phyloP scores from a whole-genome alignment of 345 rosid genomes.

The Eucalyptus dawsonii region DNA sequence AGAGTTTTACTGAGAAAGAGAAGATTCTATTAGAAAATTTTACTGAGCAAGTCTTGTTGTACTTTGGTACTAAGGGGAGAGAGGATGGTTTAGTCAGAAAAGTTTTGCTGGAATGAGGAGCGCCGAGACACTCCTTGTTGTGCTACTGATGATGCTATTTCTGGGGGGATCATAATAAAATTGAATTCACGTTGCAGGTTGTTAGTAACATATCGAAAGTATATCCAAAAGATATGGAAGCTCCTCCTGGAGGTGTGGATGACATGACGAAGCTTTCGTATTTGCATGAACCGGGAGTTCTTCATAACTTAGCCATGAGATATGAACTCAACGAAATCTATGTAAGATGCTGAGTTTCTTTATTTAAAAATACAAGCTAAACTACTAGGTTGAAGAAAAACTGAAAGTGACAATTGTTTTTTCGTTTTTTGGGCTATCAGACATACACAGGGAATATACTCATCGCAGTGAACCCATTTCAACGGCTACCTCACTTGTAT shows the following conservation, averaged over 20 bases:
- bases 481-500: slow-evolving; percentile 95
- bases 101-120: neutral
- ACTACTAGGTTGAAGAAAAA: neutral
- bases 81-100: neutral
- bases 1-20: neutral
- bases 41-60: neutral
- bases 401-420: neutral
- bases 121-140: neutral
- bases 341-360: slow-evolving; percentile 28
- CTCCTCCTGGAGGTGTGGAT: slow-evolving; percentile 97
- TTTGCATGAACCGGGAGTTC: slow-evolving; percentile 97
- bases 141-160: neutral
- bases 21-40: neutral
- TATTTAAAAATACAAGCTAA: neutral
- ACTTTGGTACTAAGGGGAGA: neutral
- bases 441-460: slow-evolving; percentile 98
- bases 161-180: neutral
- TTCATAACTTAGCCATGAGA: slow-evolving; percentile 86
- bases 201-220: slow-evolving; percentile 74
- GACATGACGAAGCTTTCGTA: slow-evolving; percentile 99
- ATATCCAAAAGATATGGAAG: slow-evolving; percentile 92
- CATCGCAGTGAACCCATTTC: slow-evolving; percentile 97
- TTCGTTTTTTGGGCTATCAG: slow-evolving; percentile 20
- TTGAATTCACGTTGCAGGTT: slow-evolving; percentile 34
- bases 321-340: slow-evolving; percentile 97